A percentile compares a stretch with the other conserved stretches of the same genome.
These are phyloP conservation scores for Termitomyces titanicus DNA, from an alignment of 768 basidiomycete genomes.

Conservation along the genomic window DNA sequence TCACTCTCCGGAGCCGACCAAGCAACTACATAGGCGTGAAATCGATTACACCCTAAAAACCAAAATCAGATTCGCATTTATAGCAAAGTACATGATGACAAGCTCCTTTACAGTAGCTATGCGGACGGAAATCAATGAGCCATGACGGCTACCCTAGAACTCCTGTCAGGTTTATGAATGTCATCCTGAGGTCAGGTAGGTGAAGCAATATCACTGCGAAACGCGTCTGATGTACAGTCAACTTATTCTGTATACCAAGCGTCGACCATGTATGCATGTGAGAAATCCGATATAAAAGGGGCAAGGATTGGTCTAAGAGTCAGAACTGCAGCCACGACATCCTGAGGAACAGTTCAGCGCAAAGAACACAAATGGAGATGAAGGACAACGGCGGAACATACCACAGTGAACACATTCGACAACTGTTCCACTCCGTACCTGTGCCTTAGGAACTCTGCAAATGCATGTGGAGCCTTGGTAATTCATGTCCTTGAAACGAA, in stretches of 20 bases:
- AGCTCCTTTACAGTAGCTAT: neutral
- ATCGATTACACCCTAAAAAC: neutral
- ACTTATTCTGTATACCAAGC: neutral
- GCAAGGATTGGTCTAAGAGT: slow-evolving; percentile 45
- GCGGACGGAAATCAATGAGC: neutral
- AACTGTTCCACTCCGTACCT: slow-evolving; percentile 83
- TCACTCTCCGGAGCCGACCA: too few relatives aligned
- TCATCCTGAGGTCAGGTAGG: neutral
- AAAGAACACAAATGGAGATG: slow-evolving; percentile 8
- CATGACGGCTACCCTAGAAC: neutral
- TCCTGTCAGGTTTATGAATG: neutral
- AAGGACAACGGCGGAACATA: slow-evolving; percentile 36
- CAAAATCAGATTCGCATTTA: slow-evolving; percentile 3
- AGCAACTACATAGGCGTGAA: slow-evolving; percentile 9
- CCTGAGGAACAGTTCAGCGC: slow-evolving; percentile 39
- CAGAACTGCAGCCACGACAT: slow-evolving; percentile 89
- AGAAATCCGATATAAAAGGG: neutral
- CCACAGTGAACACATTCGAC: slow-evolving; percentile 98
- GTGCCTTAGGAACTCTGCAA: slow-evolving; percentile 94
- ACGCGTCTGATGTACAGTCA: neutral
- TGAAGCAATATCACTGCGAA: neutral
- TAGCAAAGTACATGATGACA: slow-evolving; percentile 2
- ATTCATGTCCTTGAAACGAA: slow-evolving; percentile 83
- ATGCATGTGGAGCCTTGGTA: slow-evolving; percentile 98
- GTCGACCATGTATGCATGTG: neutral